Evolutionary conservation across 2,329 filamentous ascomycete genomes (phyloP), one percentile per base, ranked within the genome.

Genomic region (Exophiala xenobiotica): DNA sequence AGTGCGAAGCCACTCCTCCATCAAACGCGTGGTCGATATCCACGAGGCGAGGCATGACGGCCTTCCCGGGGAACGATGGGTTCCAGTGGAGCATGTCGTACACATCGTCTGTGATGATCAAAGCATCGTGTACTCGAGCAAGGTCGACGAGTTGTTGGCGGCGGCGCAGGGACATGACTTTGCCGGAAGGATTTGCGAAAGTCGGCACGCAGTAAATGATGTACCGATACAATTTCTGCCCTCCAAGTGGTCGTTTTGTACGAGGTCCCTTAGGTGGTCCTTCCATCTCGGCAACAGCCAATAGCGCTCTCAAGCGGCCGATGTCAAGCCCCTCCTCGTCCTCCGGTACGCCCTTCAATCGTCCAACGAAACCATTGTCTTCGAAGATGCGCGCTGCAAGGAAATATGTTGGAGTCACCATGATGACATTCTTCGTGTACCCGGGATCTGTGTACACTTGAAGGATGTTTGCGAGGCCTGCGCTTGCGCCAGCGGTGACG

Each of bases 61-160:
- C 74, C 58, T 67, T 73, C 24, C 68, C 67, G 35, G 57, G 51
- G 4, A 20, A 11, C 11, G 70, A 63, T 2, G 81, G 79, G 40
- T 50, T 33, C 89, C 90, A 96, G 66, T 91, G 87, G 3, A 97
- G 76, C 57, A 91, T 86, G 67, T 97, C 92, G 66, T 97, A 97
- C 7, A 97, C 90, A 67, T 97, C 92, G 71, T 97, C 92, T 45
- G 81, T 81, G 24, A 96, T 77, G 50, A 96, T 70, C n/a, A 96
- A 78, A 5, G 88, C 88, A 66, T 96, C 84, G 66, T 86, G 82
- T 49, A 83, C 75, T 49, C 92, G 79, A 0, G 91, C 92, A 4
- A 96, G 69, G 12, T 74, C 73, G 20, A 96, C 83, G 2, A 96
- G 77, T 9, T 75, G 75, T 57, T 83, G 72, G 3, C 92, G 80